Evolutionary conservation across 345 rosid genomes (phyloP).

Genomic region (Lepidium sativum): DNA sequence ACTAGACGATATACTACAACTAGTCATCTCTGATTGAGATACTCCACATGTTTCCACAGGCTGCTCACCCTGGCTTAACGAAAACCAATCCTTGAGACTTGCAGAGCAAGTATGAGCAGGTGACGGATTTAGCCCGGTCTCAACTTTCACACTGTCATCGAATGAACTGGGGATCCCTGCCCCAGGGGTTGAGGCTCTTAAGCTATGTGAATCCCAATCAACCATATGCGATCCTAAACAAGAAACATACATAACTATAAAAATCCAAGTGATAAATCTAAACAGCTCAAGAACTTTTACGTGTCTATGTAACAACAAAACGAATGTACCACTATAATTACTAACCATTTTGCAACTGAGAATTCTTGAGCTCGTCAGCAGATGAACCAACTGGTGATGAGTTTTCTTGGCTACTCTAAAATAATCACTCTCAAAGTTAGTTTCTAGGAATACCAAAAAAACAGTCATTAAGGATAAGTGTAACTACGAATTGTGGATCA

Average conservation of each 20-base stretch:
- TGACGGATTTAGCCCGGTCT: conserved; percentile 26
- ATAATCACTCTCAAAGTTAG: conserved; percentile 7
- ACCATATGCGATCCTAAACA: conserved; percentile 35
- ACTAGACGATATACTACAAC: conserved; percentile 40
- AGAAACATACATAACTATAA: conserved; percentile 10
- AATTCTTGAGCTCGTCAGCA: conserved; percentile 21
- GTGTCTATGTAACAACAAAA: neutral
- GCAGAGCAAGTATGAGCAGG: conserved; percentile 35
- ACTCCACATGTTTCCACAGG: conserved; percentile 26
- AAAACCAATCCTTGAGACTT: conserved; percentile 36
- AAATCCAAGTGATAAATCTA: neutral
- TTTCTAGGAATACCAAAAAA: neutral
- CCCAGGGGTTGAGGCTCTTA: conserved; percentile 20
- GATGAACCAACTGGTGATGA: conserved; percentile 22
- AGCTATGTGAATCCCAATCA: conserved; percentile 18
- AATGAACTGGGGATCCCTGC: conserved; percentile 22
- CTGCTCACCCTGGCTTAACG: conserved; percentile 20
- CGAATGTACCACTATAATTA: neutral
- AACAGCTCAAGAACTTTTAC: neutral
- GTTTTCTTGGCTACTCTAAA: conserved; percentile 36
- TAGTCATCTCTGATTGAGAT: conserved; percentile 34
- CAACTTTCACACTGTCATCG: conserved; percentile 24
- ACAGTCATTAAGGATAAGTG: neutral
- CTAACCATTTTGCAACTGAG: conserved; percentile 37
- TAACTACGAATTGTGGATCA: neutral